Evolutionary conservation across 495 filamentous ascomycete genomes (phyloP).

Genomic region (Choiromyces venosus): DNA sequence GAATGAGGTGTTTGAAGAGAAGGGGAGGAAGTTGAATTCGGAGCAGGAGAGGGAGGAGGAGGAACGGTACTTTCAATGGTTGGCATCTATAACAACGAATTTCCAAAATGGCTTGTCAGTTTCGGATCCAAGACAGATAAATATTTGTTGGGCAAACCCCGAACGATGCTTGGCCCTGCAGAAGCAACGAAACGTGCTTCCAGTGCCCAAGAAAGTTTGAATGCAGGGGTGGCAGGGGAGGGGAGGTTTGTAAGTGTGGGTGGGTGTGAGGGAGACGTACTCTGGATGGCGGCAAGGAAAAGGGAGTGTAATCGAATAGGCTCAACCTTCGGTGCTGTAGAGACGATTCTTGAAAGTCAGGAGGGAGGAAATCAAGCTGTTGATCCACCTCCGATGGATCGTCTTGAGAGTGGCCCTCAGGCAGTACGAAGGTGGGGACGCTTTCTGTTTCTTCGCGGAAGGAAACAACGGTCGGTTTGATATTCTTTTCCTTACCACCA

Average conservation of each 20-base stretch:
- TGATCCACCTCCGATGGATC: slow-evolving; percentile 9
- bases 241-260: neutral
- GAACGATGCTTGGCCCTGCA: neutral
- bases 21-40: neutral
- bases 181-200: neutral
- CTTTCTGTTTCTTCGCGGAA: slow-evolving; percentile 19
- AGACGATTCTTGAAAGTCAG: slow-evolving; percentile 27
- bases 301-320: slow-evolving; percentile 40
- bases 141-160: neutral
- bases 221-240: neutral
- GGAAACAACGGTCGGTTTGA: slow-evolving; percentile 20
- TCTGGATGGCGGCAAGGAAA: slow-evolving; percentile 38
- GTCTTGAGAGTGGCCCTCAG: slow-evolving; percentile 13
- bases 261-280: slow-evolving; percentile 27
- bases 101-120: slow-evolving; percentile 14
- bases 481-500: slow-evolving; percentile 8
- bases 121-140: slow-evolving; percentile 4
- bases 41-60: slow-evolving; percentile 19
- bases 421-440: slow-evolving; percentile 31
- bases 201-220: neutral
- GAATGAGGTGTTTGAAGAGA: neutral
- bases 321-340: slow-evolving; percentile 34
- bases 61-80: slow-evolving; percentile 29
- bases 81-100: slow-evolving; percentile 27
- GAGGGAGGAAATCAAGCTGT: slow-evolving; percentile 17